These are phyloP conservation scores for Lactarius vividus DNA, from an alignment of 768 basidiomycete genomes.

Conservation along the genomic window DNA sequence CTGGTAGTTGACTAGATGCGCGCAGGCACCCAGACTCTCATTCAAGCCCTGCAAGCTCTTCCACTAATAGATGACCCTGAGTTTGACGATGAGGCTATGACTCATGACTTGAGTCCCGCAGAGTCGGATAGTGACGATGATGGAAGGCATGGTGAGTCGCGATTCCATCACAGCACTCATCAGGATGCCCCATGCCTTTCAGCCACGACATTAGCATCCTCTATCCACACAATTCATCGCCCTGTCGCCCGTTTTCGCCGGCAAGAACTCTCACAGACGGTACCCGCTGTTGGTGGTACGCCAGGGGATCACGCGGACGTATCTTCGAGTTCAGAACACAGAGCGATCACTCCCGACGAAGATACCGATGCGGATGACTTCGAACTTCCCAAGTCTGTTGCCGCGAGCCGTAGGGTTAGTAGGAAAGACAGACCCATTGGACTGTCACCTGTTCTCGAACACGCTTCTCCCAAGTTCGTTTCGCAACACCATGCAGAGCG, in stretches of 20 bases:
- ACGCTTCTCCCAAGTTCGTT: constrained; percentile 17
- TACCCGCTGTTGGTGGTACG: constrained; percentile 27
- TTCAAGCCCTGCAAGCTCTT: constrained; percentile 83
- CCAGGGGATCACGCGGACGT: constrained; percentile 13
- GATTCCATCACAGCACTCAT: not conserved
- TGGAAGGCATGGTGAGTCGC: constrained; percentile 36
- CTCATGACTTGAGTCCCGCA: constrained; percentile 39
- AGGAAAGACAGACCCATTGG: constrained; percentile 16
- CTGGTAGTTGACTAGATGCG: constrained; percentile 57
- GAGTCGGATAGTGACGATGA: constrained; percentile 71
- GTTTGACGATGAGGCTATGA: constrained; percentile 59
- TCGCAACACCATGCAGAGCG: constrained; percentile 21
- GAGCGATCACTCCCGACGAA: constrained; percentile 19
- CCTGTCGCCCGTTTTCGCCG: constrained; percentile 69
- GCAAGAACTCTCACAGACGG: constrained; percentile 31
- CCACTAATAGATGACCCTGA: constrained; percentile 73
- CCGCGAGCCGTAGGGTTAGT: constrained; percentile 7
- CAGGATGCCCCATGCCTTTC: constrained; percentile 31
- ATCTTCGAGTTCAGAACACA: constrained; percentile 10
- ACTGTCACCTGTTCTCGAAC: constrained; percentile 20
- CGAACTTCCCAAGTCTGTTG: constrained; percentile 24
- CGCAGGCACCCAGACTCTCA: constrained; percentile 83
- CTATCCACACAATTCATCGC: constrained; percentile 84
- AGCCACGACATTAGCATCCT: constrained; percentile 61
- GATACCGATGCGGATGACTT: constrained; percentile 30